These are phyloP conservation scores for Turritis glabra DNA, from an alignment of 345 rosid genomes.

Conservation along the genomic window DNA sequence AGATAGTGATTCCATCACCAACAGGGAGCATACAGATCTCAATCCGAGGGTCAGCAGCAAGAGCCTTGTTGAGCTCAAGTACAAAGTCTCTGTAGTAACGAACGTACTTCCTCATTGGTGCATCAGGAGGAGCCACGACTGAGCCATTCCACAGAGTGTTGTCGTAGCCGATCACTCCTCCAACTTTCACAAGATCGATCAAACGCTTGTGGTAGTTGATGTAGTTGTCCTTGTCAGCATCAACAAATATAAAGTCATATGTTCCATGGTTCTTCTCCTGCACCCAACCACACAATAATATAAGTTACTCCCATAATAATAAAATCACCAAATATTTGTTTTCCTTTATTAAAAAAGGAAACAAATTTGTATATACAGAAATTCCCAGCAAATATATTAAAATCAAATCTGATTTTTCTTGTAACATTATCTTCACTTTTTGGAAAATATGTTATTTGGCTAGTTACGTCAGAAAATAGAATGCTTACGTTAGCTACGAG, in stretches of 20 bases:
- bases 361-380: background rate
- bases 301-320: too few relatives aligned
- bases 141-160: slow-evolving; percentile 98
- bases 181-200: slow-evolving; percentile 80
- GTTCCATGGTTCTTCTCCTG: slow-evolving; percentile 80
- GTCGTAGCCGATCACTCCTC: slow-evolving; percentile 95
- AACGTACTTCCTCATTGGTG: slow-evolving; percentile 82
- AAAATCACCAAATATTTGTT: too few relatives aligned
- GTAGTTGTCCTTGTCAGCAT: slow-evolving; percentile 98
- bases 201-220: slow-evolving; percentile 83
- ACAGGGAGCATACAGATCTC: slow-evolving; percentile 97
- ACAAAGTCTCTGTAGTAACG: slow-evolving; percentile 89
- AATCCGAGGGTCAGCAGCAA: slow-evolving; percentile 92
- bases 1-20: slow-evolving; percentile 94
- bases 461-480: background rate
- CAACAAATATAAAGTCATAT: slow-evolving; percentile 90
- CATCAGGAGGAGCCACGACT: slow-evolving; percentile 84
- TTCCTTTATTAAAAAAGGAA: background rate
- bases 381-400: too few relatives aligned
- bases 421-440: background rate
- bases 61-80: slow-evolving; percentile 92
- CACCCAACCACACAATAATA: slow-evolving; percentile 10
- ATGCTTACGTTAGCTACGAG: slow-evolving; percentile 79
- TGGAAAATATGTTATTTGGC: background rate
- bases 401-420: background rate